Evolutionary conservation across 1,139 yeast genomes (phyloP).

Genomic region (Scheffersomyces insectosa): DNA sequence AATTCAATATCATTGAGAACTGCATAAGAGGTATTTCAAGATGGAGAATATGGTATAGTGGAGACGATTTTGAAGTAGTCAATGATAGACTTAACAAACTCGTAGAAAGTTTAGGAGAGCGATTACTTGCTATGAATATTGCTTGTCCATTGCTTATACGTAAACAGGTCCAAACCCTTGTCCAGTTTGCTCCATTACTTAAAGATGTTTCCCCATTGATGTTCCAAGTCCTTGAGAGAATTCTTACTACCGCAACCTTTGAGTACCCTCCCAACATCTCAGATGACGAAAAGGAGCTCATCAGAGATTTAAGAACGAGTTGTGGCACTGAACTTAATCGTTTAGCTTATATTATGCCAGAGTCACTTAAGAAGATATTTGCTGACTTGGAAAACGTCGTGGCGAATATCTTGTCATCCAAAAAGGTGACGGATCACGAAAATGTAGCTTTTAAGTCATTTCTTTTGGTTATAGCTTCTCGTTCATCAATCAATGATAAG

Average conservation of each 20-base stretch:
- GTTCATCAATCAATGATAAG: slow-evolving; percentile 70
- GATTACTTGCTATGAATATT: slow-evolving; percentile 71
- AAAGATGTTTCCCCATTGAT: slow-evolving; percentile 72
- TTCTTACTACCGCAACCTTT: slow-evolving; percentile 83
- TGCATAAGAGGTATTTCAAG: slow-evolving; percentile 92
- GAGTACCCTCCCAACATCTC: slow-evolving; percentile 68
- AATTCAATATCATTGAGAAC: slow-evolving; percentile 84
- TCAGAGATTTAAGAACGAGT: slow-evolving; percentile 84
- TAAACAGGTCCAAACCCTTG: slow-evolving; percentile 87
- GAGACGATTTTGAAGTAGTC: slow-evolving; percentile 61
- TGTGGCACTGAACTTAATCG: slow-evolving; percentile 95
- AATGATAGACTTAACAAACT: slow-evolving; percentile 58
- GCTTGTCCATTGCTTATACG: slow-evolving; percentile 80
- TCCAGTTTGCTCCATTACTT: slow-evolving; percentile 93
- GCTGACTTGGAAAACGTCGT: slow-evolving; percentile 82
- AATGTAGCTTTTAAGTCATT: slow-evolving; percentile 92
- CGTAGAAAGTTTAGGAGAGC: slow-evolving; percentile 76
- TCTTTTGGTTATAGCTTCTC: slow-evolving; percentile 83
- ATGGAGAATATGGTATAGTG: slow-evolving; percentile 90
- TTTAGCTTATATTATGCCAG: slow-evolving; percentile 93
- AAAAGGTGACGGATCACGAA: slow-evolving; percentile 85
- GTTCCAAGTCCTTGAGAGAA: slow-evolving; percentile 83
- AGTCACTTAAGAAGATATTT: slow-evolving; percentile 76
- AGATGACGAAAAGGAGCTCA: slow-evolving; percentile 77
- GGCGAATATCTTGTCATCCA: slow-evolving; percentile 64